Base-by-base conservation (phyloP, 2,329 filamentous ascomycete genomes). In the Paraphoma sp. region DNA sequence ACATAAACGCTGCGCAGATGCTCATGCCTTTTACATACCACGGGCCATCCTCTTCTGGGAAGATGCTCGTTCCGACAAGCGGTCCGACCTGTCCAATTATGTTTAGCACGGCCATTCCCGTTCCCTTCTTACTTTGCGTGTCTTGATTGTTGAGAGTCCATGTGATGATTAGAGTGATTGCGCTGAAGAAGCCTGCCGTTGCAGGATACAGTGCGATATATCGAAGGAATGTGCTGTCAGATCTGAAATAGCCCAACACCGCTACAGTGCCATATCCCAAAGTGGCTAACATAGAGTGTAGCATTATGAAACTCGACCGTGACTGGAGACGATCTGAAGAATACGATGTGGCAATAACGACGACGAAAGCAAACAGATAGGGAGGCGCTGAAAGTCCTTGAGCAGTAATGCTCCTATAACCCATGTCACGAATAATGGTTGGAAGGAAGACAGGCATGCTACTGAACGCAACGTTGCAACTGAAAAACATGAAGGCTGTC, bases 371-470 rank as follows among this genome's bases (percentile, higher is more conserved):
- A 64, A 89, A 75, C 6, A 97, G 84, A 75, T 93, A 96, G 0
- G 93, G 92, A 0, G 92, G 92, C 0, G 91, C 92, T 36, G 89
- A 87, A 56, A 96, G 86, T 6, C 88, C 91, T 82, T 97, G 92
- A 0, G 91, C 86, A 2, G 85, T 79, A 1, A 90, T 78, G 1
- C 84, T 76, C 36, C 85, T 82, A 78, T 92, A 89, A 56, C 90
- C 90, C 91, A 96, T 87, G 57, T 89, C 85, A 57, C 82, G 81
- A 45, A 96, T 84, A 60, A 96, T 92, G 23, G 90, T 92, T 36
- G 92, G 92, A 2, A 96, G 83, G 73, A 96, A 96, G 47, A 95
- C 91, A 2, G 93, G 93, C 72, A 96, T 87, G 18, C 90, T 94
- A 69, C 88, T 88, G 80, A 96, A 97, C 11, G 92, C 90, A 73